These are phyloP conservation scores for Apostasia shenzhenica DNA, from an alignment of 106 monocot species.

Conservation along the genomic window DNA sequence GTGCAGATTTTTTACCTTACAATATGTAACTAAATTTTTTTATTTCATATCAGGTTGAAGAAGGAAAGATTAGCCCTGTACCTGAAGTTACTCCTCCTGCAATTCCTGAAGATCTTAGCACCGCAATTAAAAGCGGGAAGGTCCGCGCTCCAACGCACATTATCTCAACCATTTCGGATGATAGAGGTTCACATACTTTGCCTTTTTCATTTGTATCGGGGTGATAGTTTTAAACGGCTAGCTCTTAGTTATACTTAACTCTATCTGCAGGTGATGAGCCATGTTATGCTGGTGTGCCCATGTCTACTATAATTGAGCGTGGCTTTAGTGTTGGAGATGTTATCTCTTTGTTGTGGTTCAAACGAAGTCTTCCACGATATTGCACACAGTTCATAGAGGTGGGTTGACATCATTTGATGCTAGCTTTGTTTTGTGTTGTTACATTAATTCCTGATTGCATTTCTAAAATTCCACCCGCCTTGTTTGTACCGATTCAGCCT, in stretches of 20 bases:
- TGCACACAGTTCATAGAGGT: slow-evolving; percentile 99
- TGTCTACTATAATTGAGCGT: slow-evolving; percentile 83
- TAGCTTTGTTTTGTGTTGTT: not conserved
- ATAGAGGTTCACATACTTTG: slow-evolving; percentile 66
- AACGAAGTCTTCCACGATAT: slow-evolving; percentile 95
- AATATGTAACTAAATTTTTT: not conserved
- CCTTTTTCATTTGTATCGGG: not conserved
- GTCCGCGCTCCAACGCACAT: slow-evolving; percentile 97
- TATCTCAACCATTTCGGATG: slow-evolving; percentile 96
- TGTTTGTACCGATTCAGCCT: not conserved
- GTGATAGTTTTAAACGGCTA: not conserved
- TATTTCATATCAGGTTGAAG: slow-evolving; percentile 53
- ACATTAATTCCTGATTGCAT: not conserved
- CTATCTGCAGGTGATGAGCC: slow-evolving; percentile 83
- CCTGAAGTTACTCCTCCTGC: slow-evolving; percentile 70
- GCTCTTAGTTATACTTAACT: not conserved
- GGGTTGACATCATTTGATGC: not conserved
- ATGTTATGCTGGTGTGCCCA: slow-evolving; percentile 93
- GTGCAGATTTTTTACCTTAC: too few species aligned
- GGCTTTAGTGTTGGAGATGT: slow-evolving; percentile 95
- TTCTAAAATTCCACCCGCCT: not conserved
- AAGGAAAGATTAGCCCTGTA: slow-evolving; percentile 76
- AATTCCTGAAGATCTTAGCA: slow-evolving; percentile 90
- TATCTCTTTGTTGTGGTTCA: slow-evolving; percentile 97
- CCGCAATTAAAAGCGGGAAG: slow-evolving; percentile 94